Evolutionary conservation across 345 rosid species (phyloP).

Genomic region (Eucalyptus sp.): DNA sequence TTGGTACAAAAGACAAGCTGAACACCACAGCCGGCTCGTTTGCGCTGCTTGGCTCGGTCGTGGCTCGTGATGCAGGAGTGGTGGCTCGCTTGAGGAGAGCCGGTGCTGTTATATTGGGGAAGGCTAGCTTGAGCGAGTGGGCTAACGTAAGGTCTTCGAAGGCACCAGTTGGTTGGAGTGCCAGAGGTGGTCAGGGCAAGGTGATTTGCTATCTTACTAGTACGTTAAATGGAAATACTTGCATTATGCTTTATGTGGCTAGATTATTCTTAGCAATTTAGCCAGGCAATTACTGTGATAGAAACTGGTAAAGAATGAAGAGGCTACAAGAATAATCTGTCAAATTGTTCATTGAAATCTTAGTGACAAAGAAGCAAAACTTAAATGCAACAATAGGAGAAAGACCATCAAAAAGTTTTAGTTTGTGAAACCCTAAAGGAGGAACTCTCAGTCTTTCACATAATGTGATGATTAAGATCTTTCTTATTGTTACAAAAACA

Average conservation of each 20-base stretch:
- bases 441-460: not conserved
- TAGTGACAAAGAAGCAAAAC: not conserved
- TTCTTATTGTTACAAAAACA: not conserved
- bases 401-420: not conserved
- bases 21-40: conserved; percentile 43
- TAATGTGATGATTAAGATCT: not conserved
- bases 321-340: not conserved
- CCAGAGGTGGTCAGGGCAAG: conserved; percentile 42
- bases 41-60: conserved; percentile 26
- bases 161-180: conserved; percentile 30
- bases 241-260: not conserved
- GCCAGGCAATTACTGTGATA: not conserved
- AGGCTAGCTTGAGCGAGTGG: conserved; percentile 59
- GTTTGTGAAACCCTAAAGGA: not conserved
- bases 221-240: not conserved
- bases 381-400: not conserved
- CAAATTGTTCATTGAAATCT: not conserved
- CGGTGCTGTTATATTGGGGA: conserved; percentile 42
- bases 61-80: conserved; percentile 34
- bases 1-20: conserved; percentile 41
- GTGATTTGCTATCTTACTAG: not conserved
- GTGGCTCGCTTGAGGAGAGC: conserved; percentile 32
- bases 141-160: conserved; percentile 7
- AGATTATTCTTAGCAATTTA: not conserved
- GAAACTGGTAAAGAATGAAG: not conserved